A percentile compares a stretch with the other conserved stretches of the same genome.
Evolutionary conservation across 129 eudicot species (phyloP).

Genomic region (Flaveria brownii): DNA sequence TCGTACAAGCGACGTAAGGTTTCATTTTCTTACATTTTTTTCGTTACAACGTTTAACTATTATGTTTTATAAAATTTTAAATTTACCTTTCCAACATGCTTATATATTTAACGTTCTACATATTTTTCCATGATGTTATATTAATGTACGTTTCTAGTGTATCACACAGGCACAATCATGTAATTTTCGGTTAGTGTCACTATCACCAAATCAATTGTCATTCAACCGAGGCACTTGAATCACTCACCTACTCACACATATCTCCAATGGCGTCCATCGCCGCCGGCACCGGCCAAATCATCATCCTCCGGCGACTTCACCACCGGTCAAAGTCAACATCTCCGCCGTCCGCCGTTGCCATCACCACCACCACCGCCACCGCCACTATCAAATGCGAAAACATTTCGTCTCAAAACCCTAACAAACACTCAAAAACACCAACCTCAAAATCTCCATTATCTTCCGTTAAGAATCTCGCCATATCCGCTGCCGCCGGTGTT

Average conservation of each 20-base stretch:
- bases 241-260: constrained; percentile 29
- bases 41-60: too few relatives aligned
- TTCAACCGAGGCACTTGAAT: too few relatives aligned
- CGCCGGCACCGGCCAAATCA: constrained; percentile 37
- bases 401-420: constrained; percentile 39
- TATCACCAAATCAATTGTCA: too few relatives aligned
- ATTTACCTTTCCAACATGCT: too few relatives aligned
- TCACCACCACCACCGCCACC: constrained; percentile 13
- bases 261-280: constrained; percentile 43
- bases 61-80: too few relatives aligned
- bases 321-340: constrained; percentile 3
- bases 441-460: constrained; percentile 13
- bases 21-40: too few relatives aligned
- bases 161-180: too few relatives aligned
- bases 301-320: constrained; percentile 21
- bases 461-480: constrained; percentile 27
- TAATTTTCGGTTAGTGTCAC: too few relatives aligned
- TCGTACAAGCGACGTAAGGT: too few relatives aligned
- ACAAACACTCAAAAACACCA: constrained; percentile 22
- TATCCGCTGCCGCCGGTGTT: constrained; percentile 37
- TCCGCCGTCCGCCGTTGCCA: constrained; percentile 5
- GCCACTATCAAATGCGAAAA: constrained; percentile 32
- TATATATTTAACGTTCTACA: too few relatives aligned
- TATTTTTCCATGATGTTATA: too few relatives aligned
- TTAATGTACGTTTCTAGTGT: too few relatives aligned